Conservation (phyloP, 306 rosid species). For the Oemleria cerasiformis region DNA sequence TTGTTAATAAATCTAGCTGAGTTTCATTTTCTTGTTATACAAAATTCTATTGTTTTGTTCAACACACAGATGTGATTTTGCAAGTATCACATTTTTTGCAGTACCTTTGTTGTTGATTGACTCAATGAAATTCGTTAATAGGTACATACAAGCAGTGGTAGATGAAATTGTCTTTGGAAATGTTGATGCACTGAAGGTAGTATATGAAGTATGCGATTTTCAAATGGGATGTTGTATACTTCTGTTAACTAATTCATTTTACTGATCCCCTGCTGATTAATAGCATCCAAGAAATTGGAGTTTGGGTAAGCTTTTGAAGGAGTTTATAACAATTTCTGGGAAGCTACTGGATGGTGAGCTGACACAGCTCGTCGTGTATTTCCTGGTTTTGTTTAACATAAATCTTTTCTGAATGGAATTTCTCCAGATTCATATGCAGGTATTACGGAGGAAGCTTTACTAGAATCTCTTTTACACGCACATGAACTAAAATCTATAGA, state of each 20-base stretch:
- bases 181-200: constrained; percentile 70
- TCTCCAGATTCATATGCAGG: constrained; percentile 66
- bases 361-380: constrained; percentile 15
- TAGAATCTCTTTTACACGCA: constrained; percentile 53
- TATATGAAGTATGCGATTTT: constrained; percentile 17
- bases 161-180: constrained; percentile 78
- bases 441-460: constrained; percentile 55
- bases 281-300: constrained; percentile 87
- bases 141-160: constrained; percentile 99
- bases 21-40: neutral
- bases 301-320: constrained; percentile 75
- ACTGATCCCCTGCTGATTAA: constrained; percentile 30
- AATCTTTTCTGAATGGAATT: constrained; percentile 31
- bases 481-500: constrained; percentile 48
- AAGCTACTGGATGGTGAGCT: constrained; percentile 73
- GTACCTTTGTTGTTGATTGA: neutral
- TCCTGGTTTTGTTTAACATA: constrained; percentile 23
- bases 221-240: constrained; percentile 7
- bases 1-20: neutral
- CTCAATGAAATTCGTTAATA: constrained; percentile 29
- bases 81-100: neutral
- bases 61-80: constrained; percentile 6
- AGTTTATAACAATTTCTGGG: constrained; percentile 64
- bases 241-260: constrained; percentile 23
- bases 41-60: neutral